These are phyloP conservation scores for Theobroma grandiflorum DNA, from an alignment of 441 rosid species.

Conservation along the genomic window DNA sequence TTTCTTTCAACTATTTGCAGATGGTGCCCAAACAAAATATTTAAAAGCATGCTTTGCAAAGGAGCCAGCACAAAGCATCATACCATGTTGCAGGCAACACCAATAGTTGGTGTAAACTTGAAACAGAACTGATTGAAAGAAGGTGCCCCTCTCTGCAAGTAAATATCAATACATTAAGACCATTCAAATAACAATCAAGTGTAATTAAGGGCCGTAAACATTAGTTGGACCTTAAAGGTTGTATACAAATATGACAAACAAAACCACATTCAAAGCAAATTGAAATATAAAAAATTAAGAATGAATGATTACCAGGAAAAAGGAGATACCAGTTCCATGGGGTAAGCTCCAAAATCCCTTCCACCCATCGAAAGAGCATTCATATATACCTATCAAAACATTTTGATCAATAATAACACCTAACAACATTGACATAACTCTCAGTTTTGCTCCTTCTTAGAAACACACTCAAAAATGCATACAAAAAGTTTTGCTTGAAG, in stretches of 20 bases:
- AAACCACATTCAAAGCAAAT: slow-evolving; percentile 18
- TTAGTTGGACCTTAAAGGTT: slow-evolving; percentile 10
- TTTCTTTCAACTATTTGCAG: slow-evolving; percentile 7
- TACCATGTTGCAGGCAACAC: slow-evolving; percentile 84
- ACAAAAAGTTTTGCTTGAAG: slow-evolving; percentile 12
- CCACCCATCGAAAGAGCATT: slow-evolving; percentile 46
- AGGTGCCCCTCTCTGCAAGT: slow-evolving; percentile 68
- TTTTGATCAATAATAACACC: slow-evolving; percentile 17
- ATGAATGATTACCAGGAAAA: slow-evolving; percentile 78
- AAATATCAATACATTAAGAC: slow-evolving; percentile 26
- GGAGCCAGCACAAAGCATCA: slow-evolving; percentile 24
- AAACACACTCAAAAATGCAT: slow-evolving; percentile 1
- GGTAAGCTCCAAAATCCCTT: slow-evolving; percentile 49
- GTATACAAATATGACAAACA: neutral
- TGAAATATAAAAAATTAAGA: slow-evolving; percentile 36
- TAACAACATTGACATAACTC: slow-evolving; percentile 15
- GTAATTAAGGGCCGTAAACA: neutral
- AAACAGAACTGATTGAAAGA: slow-evolving; percentile 72
- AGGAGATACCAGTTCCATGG: slow-evolving; percentile 85
- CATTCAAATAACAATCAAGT: slow-evolving; percentile 14
- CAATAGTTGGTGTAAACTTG: slow-evolving; percentile 69
- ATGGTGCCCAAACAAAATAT: slow-evolving; percentile 21
- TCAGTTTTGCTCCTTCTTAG: neutral
- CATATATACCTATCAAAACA: slow-evolving; percentile 60
- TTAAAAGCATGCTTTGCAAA: slow-evolving; percentile 8